Evolutionary conservation across 2,329 filamentous ascomycete species (phyloP).

Genomic region (Epichloe elymi): DNA sequence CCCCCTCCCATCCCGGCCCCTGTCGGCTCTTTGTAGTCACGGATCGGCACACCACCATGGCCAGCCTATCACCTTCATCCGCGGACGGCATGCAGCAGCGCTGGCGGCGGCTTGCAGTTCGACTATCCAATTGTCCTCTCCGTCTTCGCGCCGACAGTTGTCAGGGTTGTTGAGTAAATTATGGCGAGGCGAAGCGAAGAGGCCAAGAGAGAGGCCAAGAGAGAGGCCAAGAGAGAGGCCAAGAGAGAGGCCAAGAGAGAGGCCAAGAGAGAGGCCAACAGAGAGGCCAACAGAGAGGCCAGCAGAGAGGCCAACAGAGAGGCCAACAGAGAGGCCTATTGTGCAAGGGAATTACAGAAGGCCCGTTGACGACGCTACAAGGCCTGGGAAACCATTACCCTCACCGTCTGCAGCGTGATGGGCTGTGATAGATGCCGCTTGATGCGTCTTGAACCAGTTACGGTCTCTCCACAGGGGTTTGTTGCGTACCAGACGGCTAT

Average conservation of each 20-base stretch:
- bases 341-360: constrained; percentile 1
- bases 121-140: constrained; percentile 8
- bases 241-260: too few relatives aligned
- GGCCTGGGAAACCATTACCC: neutral
- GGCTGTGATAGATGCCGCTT: constrained; percentile 1
- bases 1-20: neutral
- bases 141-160: constrained; percentile 7
- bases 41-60: neutral
- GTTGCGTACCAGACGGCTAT: constrained; percentile 1
- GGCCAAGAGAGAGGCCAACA: too few relatives aligned
- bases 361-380: neutral
- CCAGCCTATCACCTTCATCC: constrained; percentile 6
- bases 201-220: too few relatives aligned
- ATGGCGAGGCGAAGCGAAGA: neutral
- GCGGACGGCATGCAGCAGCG: constrained; percentile 7
- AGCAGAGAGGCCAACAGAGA: too few relatives aligned
- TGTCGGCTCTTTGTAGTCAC: neutral
- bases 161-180: neutral
- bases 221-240: too few relatives aligned
- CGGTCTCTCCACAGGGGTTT: neutral
- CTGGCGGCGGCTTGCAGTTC: constrained; percentile 9
- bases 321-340: neutral
- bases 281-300: too few relatives aligned
- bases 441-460: constrained; percentile 1
- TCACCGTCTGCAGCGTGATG: constrained; percentile 1